A percentile compares a stretch with the other conserved stretches of the same genome.
phyloP scores from a whole-genome alignment of 1,139 yeast species.

The Trichomonascaceae sp. region DNA sequence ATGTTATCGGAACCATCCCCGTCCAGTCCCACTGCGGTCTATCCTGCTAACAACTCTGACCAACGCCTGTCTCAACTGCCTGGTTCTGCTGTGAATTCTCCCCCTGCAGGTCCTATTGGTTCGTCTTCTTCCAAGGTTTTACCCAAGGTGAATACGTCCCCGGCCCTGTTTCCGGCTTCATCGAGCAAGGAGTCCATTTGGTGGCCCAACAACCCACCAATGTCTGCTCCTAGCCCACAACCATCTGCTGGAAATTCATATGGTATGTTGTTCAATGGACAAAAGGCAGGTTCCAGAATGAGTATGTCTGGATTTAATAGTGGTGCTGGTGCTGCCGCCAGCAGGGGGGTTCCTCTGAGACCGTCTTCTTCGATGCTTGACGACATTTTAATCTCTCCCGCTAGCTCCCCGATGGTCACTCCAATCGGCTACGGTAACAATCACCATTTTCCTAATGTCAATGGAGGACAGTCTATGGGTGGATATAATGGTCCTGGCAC shows the following conservation, averaged over 20 bases:
- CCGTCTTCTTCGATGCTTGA: constrained; percentile 1
- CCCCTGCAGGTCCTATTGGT: constrained; percentile 9
- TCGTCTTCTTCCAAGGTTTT: constrained; percentile 11
- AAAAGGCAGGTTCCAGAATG: not conserved
- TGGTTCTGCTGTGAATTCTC: constrained; percentile 8
- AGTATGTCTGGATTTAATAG: not conserved
- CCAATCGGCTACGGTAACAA: constrained; percentile 4
- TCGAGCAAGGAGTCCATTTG: constrained; percentile 12
- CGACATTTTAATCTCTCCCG: constrained; percentile 4
- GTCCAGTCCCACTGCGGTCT: not conserved
- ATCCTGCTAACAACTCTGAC: constrained; percentile 11
- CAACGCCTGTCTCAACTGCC: constrained; percentile 8
- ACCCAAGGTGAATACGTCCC: constrained; percentile 7
- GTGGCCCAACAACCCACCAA: constrained; percentile 9
- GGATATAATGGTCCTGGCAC: not conserved
- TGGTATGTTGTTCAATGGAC: not conserved
- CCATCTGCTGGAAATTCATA: constrained; percentile 7
- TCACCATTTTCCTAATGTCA: not conserved
- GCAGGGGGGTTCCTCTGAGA: constrained; percentile 4
- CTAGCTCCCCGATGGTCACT: constrained; percentile 4
- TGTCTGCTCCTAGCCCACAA: not conserved
- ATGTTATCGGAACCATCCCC: not conserved
- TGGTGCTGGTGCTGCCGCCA: not conserved
- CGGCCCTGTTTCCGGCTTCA: constrained; percentile 10
- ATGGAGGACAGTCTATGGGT: not conserved